These are phyloP conservation scores for Beauveria sp. DNA, from an alignment of 2,329 filamentous ascomycete species.

Conservation along the genomic window DNA sequence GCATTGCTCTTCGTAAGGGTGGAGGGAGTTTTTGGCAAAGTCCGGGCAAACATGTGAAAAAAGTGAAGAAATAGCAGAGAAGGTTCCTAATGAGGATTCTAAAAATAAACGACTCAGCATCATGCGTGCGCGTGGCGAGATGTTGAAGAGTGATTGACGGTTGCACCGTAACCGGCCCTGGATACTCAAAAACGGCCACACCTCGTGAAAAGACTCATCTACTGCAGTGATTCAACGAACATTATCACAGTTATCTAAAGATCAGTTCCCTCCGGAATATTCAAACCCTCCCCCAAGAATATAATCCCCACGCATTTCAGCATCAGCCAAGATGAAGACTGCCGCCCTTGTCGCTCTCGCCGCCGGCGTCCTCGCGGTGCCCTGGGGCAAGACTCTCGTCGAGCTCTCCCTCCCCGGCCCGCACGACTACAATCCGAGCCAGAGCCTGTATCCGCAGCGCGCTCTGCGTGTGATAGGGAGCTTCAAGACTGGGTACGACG, in stretches of 20 bases:
- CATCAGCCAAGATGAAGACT: not conserved
- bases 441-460: slow-evolving; percentile 5
- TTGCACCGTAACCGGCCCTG: not conserved
- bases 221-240: not conserved
- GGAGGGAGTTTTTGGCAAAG: not conserved
- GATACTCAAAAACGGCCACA: not conserved
- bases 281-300: not conserved
- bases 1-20: not conserved
- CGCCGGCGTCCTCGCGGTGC: not conserved
- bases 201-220: not conserved
- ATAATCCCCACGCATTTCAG: not conserved
- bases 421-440: slow-evolving; percentile 1
- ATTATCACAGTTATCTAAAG: too few relatives aligned
- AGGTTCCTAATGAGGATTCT: too few relatives aligned
- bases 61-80: too few relatives aligned
- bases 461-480: not conserved
- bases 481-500: not conserved
- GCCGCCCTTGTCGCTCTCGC: not conserved
- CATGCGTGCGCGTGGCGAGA: not conserved
- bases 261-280: too few relatives aligned
- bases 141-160: not conserved
- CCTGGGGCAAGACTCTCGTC: not conserved
- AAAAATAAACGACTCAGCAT: not conserved
- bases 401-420: slow-evolving; percentile 4
- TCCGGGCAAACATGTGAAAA: not conserved